Evolutionary conservation across 2,329 filamentous ascomycete genomes (phyloP).

Genomic region (Aspergillus spinulosporus): DNA sequence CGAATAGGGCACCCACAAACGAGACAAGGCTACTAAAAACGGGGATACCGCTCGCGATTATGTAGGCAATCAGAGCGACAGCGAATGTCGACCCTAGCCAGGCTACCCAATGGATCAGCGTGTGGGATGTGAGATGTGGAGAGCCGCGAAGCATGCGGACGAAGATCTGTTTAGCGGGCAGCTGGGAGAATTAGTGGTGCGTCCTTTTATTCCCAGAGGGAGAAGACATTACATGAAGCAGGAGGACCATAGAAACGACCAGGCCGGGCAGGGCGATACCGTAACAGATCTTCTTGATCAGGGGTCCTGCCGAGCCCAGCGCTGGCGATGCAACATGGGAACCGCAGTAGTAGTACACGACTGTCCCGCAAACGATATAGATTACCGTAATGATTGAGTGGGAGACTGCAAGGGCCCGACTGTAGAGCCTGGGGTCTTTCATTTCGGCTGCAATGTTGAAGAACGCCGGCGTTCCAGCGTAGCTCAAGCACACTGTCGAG

Average conservation of each 20-base stretch:
- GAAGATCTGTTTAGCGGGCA: slow-evolving; percentile 66
- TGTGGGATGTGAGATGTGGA: slow-evolving; percentile 50
- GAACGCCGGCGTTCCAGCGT: slow-evolving; percentile 48
- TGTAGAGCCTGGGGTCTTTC: slow-evolving; percentile 58
- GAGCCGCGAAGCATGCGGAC: slow-evolving; percentile 62
- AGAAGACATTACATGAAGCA: not conserved
- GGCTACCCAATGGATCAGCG: slow-evolving; percentile 49
- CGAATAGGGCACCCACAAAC: slow-evolving; percentile 34
- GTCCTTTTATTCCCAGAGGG: not conserved
- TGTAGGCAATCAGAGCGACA: slow-evolving; percentile 61
- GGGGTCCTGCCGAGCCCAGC: slow-evolving; percentile 58
- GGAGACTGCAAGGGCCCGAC: slow-evolving; percentile 61
- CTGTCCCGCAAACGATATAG: slow-evolving; percentile 64
- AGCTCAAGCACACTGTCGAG: slow-evolving; percentile 12
- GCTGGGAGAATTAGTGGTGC: slow-evolving; percentile 55
- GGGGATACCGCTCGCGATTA: slow-evolving; percentile 68
- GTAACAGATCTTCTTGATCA: slow-evolving; percentile 63
- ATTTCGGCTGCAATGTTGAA: slow-evolving; percentile 67
- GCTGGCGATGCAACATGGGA: slow-evolving; percentile 63
- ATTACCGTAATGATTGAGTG: slow-evolving; percentile 59
- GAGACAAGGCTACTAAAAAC: slow-evolving; percentile 60
- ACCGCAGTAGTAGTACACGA: slow-evolving; percentile 68
- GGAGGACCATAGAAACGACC: not conserved
- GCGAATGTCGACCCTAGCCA: slow-evolving; percentile 59
- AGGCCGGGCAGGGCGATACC: slow-evolving; percentile 60